phyloP scores from a whole-genome alignment of 371 early-diverging fungal genomes.

The Amoeboaphelidium occidentale region DNA sequence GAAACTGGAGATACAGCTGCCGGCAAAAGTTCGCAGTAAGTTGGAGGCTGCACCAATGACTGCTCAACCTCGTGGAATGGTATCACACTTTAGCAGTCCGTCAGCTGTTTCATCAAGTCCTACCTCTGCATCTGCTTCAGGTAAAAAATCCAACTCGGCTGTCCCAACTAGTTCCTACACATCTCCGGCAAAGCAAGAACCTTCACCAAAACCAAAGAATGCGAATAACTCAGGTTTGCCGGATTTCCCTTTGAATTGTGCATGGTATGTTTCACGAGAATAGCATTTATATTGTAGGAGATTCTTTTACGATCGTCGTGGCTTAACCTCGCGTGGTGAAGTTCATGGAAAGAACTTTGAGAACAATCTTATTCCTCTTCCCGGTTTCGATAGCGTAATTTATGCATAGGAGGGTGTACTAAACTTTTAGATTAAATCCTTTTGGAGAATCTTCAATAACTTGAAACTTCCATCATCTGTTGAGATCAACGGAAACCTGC shows the following conservation, averaged over 20 bases:
- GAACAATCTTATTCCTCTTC: neutral
- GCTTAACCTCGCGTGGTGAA: neutral
- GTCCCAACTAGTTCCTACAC: neutral
- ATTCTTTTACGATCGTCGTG: neutral
- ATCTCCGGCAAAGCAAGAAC: neutral
- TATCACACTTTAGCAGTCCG: too few relatives aligned
- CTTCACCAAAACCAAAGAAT: neutral
- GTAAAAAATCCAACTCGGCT: neutral
- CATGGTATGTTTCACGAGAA: too few relatives aligned
- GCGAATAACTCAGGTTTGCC: neutral
- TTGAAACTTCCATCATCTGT: neutral
- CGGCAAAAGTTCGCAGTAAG: neutral
- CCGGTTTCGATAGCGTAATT: neutral
- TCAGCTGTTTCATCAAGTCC: too few relatives aligned
- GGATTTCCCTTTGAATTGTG: neutral
- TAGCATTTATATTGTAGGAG: too few relatives aligned
- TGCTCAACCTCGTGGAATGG: too few relatives aligned
- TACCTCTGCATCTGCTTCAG: neutral
- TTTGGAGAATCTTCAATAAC: neutral
- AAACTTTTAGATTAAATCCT: too few relatives aligned
- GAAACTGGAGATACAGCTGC: neutral
- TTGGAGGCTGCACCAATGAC: too few relatives aligned
- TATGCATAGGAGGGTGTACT: too few relatives aligned
- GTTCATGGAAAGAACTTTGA: neutral
- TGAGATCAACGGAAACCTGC: constrained; percentile 7